phyloP scores from a whole-genome alignment of 371 early-diverging fungal genomes.

The Quaeritorhiza haematococci region DNA sequence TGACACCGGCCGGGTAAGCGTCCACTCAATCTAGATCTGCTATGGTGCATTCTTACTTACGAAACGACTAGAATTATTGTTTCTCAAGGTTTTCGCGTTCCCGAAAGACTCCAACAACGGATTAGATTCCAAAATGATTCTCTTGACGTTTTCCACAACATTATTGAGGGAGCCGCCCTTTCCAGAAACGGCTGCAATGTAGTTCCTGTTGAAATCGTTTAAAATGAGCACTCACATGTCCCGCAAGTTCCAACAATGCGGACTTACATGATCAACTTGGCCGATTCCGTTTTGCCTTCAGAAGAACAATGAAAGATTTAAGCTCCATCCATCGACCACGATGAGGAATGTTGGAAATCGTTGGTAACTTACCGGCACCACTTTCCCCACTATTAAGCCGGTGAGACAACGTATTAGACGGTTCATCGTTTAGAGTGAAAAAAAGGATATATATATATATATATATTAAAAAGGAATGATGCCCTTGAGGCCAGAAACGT shows the following conservation, averaged over 20 bases:
- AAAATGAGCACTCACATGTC: too few relatives aligned
- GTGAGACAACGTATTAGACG: not conserved
- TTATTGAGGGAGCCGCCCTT: conserved; percentile 59
- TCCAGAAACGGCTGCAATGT: conserved; percentile 92
- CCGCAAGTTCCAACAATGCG: not conserved
- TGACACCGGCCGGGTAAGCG: too few relatives aligned
- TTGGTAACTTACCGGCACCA: conserved; percentile 26
- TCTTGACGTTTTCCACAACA: conserved; percentile 81
- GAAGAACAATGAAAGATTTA: too few relatives aligned
- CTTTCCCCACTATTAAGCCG: conserved; percentile 31
- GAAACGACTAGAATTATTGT: conserved; percentile 98
- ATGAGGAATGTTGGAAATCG: not conserved
- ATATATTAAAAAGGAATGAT: too few relatives aligned
- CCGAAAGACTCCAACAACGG: conserved; percentile 98
- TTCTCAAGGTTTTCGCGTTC: conserved; percentile 97
- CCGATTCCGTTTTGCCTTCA: conserved; percentile 86
- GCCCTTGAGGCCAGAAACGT: too few relatives aligned
- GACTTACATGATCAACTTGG: conserved; percentile 44
- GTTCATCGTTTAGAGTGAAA: not conserved
- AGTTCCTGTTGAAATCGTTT: conserved; percentile 63
- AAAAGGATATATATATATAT: too few relatives aligned
- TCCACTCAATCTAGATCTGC: too few relatives aligned
- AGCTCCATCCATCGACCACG: too few relatives aligned
- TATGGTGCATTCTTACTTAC: conserved; percentile 48
- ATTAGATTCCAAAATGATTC: conserved; percentile 94